Percentiles rank a stretch among this genome's conserved stretches.
phyloP scores from a whole-genome alignment of 306 rosid species.

The Calophaca sinica region DNA sequence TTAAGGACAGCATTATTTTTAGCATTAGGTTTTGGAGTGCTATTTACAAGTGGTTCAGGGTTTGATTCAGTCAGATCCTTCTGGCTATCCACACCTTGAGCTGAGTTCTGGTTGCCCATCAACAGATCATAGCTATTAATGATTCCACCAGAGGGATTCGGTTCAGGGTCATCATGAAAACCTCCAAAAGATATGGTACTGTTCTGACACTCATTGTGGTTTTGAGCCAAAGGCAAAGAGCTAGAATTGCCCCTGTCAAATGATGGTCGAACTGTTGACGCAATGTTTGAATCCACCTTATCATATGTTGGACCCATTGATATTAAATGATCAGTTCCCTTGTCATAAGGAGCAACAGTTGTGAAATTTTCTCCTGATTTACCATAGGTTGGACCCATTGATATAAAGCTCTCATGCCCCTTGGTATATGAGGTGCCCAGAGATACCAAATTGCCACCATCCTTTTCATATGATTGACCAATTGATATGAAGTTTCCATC shows the following conservation, averaged over 20 bases:
- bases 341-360: slow-evolving; percentile 61
- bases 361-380: slow-evolving; percentile 72
- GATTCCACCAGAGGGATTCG: slow-evolving; percentile 70
- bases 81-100: slow-evolving; percentile 63
- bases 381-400: slow-evolving; percentile 65
- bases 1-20: slow-evolving; percentile 57
- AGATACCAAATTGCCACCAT: slow-evolving; percentile 63
- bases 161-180: slow-evolving; percentile 64
- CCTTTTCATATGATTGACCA: slow-evolving; percentile 81
- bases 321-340: slow-evolving; percentile 57
- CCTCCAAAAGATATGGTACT: slow-evolving; percentile 78
- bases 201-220: slow-evolving; percentile 64
- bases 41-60: slow-evolving; percentile 58
- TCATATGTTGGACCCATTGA: slow-evolving; percentile 68
- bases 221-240: slow-evolving; percentile 58
- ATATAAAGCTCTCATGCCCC: slow-evolving; percentile 66
- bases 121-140: slow-evolving; percentile 68
- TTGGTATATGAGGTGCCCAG: slow-evolving; percentile 70
- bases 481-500: slow-evolving; percentile 78
- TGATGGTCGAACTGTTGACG: slow-evolving; percentile 58
- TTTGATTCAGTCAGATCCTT: slow-evolving; percentile 60
- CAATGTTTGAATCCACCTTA: slow-evolving; percentile 63
- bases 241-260: slow-evolving; percentile 65
- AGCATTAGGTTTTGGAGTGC: slow-evolving; percentile 50
- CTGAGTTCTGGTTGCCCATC: slow-evolving; percentile 63